Conservation (phyloP, 305 asterid genomes). For the Withania somnifera region DNA sequence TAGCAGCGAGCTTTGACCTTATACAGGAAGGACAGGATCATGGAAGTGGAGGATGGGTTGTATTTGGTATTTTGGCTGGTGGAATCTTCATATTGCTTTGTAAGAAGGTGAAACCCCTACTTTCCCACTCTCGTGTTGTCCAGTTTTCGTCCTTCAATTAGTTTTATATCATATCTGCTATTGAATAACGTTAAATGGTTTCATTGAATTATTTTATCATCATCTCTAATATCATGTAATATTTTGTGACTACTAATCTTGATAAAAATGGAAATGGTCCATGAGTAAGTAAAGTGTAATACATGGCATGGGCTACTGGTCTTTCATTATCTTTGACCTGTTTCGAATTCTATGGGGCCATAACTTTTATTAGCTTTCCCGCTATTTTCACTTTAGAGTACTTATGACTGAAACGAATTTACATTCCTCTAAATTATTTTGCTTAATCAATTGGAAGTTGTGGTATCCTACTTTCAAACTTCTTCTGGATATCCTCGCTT, state of each 20-base stretch:
- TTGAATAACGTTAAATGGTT: not conserved
- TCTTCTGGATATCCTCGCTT: not conserved
- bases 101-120: conserved; percentile 42
- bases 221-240: not conserved
- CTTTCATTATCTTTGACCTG: not conserved
- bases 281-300: not conserved
- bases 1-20: conserved; percentile 98
- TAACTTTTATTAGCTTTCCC: not conserved
- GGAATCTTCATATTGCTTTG: conserved; percentile 86
- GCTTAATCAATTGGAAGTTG: not conserved
- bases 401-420: not conserved
- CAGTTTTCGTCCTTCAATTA: not conserved
- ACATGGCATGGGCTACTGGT: not conserved
- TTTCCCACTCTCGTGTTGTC: not conserved
- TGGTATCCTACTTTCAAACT: not conserved
- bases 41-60: conserved; percentile 96
- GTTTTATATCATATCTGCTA: not conserved
- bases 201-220: not conserved
- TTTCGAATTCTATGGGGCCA: not conserved
- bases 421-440: not conserved
- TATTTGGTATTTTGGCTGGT: conserved; percentile 77
- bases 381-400: not conserved
- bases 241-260: not conserved
- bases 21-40: conserved; percentile 94
- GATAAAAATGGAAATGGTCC: not conserved